Base-by-base conservation (phyloP, 2,329 filamentous ascomycete genomes). In the Aspergillus puulaauensis region DNA sequence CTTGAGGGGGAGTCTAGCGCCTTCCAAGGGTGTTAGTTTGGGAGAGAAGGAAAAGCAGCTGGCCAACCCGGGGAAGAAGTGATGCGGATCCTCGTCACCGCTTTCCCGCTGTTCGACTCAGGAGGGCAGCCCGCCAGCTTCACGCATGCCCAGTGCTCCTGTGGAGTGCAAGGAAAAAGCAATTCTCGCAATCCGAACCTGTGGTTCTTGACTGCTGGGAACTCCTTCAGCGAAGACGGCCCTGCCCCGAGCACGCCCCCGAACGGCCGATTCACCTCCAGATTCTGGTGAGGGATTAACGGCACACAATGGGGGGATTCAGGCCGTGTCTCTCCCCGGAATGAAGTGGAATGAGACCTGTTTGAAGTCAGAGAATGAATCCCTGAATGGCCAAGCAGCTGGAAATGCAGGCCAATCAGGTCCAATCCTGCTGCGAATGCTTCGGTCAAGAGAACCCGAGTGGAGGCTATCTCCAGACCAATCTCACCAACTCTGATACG, bases 61-160 rank as follows among this genome's bases (percentile, higher is more conserved):
- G 53, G 57, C 50, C 45, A 53, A 52, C 54, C 57, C 48, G 57
- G 48, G 53, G 51, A 57, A 48, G 52, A 59, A 62, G 63, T 62
- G 59, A 64, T 57, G 64, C 59, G 59, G 62, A 64, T 66, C 61
- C 43, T 43, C 62, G 61, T 66, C 62, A 66, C 64, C 64, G 64
- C 64, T 62, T 63, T 64, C 51, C 57, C 58, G 39, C 12, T 46
- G 33, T 40, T 39, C 57, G 35, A n/a, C 35, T 37, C 35, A 37
- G 12, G 35, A 37, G 35, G 27, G 8, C 27, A 31, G 27, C 27
- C 27, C 27, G 27, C 27, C 27, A 37, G 35, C 35, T 37, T 37
- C 14, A 37, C 12, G 5, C 12, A 37, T 15, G 35, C 15, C 35
- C 35, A 37, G 15, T 37, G 35, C 35, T 37, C 35, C 35, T 37